phyloP scores from a whole-genome alignment of 1,284 basidiomycete genomes.

The Mrakiaceae sp. region DNA sequence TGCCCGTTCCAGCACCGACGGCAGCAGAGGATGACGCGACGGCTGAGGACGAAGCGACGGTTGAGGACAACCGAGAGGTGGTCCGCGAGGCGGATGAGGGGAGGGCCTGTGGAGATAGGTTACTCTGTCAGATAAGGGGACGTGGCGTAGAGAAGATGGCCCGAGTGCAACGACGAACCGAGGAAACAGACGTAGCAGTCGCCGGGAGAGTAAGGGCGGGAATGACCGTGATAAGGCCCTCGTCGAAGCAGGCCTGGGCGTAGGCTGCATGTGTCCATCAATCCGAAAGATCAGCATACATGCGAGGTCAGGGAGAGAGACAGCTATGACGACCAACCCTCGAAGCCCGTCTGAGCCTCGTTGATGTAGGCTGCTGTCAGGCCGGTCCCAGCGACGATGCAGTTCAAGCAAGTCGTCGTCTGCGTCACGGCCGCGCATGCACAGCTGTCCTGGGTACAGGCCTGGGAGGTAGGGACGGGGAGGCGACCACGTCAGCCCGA shows the following conservation, averaged over 20 bases:
- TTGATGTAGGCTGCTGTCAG: not conserved
- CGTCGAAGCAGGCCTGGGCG: slow-evolving; percentile 7
- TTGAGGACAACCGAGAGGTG: too few species aligned
- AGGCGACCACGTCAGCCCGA: not conserved
- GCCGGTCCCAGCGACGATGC: not conserved
- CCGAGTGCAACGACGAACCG: not conserved
- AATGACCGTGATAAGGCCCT: slow-evolving; percentile 1
- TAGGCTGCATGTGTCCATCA: not conserved
- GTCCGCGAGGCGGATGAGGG: too few species aligned
- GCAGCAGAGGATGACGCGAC: too few species aligned
- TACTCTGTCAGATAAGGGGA: too few species aligned
- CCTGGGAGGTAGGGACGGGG: not conserved
- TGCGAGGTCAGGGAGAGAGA: not conserved
- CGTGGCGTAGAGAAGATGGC: too few species aligned
- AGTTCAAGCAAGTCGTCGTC: slow-evolving; percentile 15
- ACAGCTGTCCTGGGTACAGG: slow-evolving; percentile 9
- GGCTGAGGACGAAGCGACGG: too few species aligned
- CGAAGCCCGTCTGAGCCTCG: not conserved
- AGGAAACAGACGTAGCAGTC: not conserved
- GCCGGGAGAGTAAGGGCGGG: not conserved
- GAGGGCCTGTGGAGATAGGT: too few species aligned
- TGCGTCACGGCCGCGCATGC: slow-evolving; percentile 5
- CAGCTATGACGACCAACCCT: not conserved
- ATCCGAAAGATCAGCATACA: not conserved
- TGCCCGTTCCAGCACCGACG: too few species aligned